Evolutionary conservation across 164 flowering plant species (phyloP).

Genomic region (Aristolochia californica): DNA sequence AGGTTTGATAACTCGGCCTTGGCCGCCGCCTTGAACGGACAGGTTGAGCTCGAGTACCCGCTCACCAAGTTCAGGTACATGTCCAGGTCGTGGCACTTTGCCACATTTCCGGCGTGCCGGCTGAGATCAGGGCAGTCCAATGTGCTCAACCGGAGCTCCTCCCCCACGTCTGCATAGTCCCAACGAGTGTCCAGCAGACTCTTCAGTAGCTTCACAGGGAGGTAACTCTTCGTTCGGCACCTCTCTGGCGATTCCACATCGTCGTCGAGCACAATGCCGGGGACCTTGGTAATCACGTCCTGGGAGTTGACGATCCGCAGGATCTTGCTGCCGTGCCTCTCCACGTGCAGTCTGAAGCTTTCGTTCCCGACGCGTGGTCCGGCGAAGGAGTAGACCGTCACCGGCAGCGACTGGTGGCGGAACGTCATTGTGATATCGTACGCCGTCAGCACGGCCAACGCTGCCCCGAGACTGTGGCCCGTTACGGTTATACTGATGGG

Average conservation of each 20-base stretch:
- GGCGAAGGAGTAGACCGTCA: constrained; percentile 61
- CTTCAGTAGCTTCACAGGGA: constrained; percentile 4
- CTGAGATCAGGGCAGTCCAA: constrained; percentile 3
- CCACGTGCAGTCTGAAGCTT: constrained; percentile 30
- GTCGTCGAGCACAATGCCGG: constrained; percentile 45
- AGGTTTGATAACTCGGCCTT: not conserved
- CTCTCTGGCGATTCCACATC: not conserved
- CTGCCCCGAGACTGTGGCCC: constrained; percentile 84
- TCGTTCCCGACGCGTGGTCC: constrained; percentile 67
- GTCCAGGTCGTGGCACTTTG: constrained; percentile 43
- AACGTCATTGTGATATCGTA: constrained; percentile 41
- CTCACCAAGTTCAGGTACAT: constrained; percentile 42
- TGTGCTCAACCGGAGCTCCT: constrained; percentile 12
- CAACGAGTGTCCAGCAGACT: constrained; percentile 13
- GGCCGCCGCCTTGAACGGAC: constrained; percentile 15
- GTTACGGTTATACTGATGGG: constrained; percentile 58
- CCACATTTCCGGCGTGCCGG: constrained; percentile 13
- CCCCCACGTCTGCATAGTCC: constrained; percentile 10
- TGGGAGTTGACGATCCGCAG: constrained; percentile 56
- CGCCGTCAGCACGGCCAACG: constrained; percentile 50
- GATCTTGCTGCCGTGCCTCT: constrained; percentile 36
- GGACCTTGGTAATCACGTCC: constrained; percentile 57
- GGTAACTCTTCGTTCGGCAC: too few species aligned
- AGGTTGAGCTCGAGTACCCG: constrained; percentile 29
- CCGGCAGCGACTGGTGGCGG: constrained; percentile 18